A percentile compares a stretch with the other conserved stretches of the same genome.
Evolutionary conservation across 108 stramenopile genomes (phyloP).

Genomic region (Cyclotella sp.): DNA sequence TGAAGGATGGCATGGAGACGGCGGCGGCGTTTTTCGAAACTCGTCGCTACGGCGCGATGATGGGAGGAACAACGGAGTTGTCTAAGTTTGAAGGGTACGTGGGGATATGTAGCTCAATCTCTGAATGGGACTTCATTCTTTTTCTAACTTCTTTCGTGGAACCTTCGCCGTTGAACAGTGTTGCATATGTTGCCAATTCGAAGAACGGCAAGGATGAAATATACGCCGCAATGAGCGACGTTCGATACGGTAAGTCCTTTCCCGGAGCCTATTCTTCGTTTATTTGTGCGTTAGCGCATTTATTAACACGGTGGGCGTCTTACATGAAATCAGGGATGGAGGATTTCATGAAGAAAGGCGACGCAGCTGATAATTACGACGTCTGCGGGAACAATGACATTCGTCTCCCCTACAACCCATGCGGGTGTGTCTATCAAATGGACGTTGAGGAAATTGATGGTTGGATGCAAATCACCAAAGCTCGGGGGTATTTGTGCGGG

Average conservation of each 20-base stretch:
- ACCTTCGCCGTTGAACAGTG: background rate
- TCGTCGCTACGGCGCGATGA: constrained; percentile 9
- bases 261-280: background rate
- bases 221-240: constrained; percentile 19
- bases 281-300: too few relatives aligned
- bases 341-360: constrained; percentile 13
- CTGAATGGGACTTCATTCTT: background rate
- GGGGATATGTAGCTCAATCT: background rate
- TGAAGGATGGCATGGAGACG: constrained; percentile 24
- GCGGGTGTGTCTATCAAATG: constrained; percentile 24
- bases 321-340: background rate
- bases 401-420: constrained; percentile 20
- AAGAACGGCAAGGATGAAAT: constrained; percentile 19
- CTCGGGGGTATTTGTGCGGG: constrained; percentile 16
- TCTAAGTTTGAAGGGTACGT: constrained; percentile 18
- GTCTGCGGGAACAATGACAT: constrained; percentile 20
- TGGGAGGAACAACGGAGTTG: constrained; percentile 20
- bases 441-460: constrained; percentile 23
- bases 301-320: too few relatives aligned
- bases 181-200: constrained; percentile 11
- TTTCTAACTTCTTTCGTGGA: background rate
- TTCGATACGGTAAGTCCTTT: background rate
- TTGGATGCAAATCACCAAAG: constrained; percentile 25
- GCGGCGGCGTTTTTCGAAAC: constrained; percentile 24
- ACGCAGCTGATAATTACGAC: background rate